Conservation (phyloP, 805 yeast genomes). For the Ogataea wickerhamii region DNA sequence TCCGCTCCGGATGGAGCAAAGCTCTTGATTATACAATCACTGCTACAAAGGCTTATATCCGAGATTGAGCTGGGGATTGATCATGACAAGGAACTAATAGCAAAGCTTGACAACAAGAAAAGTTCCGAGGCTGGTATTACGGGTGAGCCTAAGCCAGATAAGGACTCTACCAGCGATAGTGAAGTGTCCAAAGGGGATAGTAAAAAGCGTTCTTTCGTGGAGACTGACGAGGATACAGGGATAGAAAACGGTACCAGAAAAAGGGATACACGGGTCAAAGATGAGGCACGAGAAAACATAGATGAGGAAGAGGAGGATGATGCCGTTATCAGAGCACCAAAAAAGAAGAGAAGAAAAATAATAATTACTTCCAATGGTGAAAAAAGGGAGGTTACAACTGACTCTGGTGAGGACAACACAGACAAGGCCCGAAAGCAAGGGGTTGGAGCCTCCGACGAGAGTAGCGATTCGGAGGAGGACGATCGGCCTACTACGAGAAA, state of each 20-base stretch:
- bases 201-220: background rate
- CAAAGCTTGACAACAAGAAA: constrained; percentile 20
- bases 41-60: constrained; percentile 37
- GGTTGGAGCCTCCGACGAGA: constrained; percentile 8
- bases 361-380: constrained; percentile 21
- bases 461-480: constrained; percentile 5
- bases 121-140: constrained; percentile 4
- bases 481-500: constrained; percentile 4
- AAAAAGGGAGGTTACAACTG: constrained; percentile 19
- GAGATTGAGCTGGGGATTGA: constrained; percentile 36
- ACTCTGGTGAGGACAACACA: constrained; percentile 15
- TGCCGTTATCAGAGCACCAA: constrained; percentile 14
- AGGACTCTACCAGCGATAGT: background rate
- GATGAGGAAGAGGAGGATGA: constrained; percentile 21
- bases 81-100: constrained; percentile 20
- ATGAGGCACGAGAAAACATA: constrained; percentile 2
- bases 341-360: constrained; percentile 20
- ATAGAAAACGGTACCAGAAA: background rate
- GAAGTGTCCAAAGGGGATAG: too few species aligned
- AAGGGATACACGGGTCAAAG: constrained; percentile 1
- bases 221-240: background rate
- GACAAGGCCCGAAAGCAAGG: constrained; percentile 5
- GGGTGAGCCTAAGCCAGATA: background rate
- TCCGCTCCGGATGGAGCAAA: constrained; percentile 32
- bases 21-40: constrained; percentile 26